Evolutionary conservation across 2,329 filamentous ascomycete species (phyloP), one percentile per base, ranked within the genome.

Genomic region (Niveomyces coronatus): DNA sequence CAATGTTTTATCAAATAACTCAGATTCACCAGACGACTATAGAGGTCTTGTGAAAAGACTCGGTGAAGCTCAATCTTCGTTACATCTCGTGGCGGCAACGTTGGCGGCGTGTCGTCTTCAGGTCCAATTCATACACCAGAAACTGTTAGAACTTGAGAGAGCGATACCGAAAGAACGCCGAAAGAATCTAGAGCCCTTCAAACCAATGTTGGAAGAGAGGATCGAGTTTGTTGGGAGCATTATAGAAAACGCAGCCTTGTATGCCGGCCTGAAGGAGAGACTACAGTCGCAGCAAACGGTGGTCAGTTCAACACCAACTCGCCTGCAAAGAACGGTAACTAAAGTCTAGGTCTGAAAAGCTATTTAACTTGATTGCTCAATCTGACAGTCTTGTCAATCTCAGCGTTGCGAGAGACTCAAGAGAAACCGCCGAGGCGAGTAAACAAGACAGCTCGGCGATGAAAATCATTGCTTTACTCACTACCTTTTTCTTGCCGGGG

Each of bases 391-490:
- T 24, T 8, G 23, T 13, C 23, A 24, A 24, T 13, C 8, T 24
- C 23, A 13, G 13, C 8, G 8, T 24, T 8, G 23, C 23, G 8
- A 24, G 13, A 24, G 8, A 7, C 23, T 24, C 23, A 13, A 24
- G 23, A 24, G 23, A 24, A 24, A 24, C 23, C 23, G 59, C 60
- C 3, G 60, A 62, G 2, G 51, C 60, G 3, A 61, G 58, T 3
- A 56, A 57, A 2, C 55, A 59, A 13, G 64, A 68, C 49, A 64
- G 58, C 15, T 66, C 63, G 0, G 67, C 64, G 1, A 67, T 68
- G 63, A 68, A 68, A 30, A 64, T 64, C 1, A 50, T 68, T 1
- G 64, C 64, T 2, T 62, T 68, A 19, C 67, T 68, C 38, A 67
- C 64, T 1, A 64, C 64, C 11, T 53, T 68, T n/a, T 68, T 68